phyloP scores from a whole-genome alignment of 176 grass and related monocot genomes.

The Ensete ventricosum region DNA sequence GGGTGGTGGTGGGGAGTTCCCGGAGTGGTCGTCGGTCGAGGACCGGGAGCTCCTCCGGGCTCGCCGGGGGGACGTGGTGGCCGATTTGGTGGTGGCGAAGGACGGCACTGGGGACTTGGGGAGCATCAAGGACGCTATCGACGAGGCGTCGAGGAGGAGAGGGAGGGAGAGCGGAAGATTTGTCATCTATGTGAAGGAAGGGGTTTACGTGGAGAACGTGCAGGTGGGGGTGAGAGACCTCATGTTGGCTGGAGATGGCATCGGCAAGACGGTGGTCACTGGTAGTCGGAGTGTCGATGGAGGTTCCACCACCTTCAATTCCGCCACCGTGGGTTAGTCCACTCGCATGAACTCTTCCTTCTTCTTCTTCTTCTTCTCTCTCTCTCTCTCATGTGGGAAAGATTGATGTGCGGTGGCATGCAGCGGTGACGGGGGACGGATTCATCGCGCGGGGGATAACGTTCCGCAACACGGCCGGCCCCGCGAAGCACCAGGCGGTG shows the following conservation, averaged over 20 bases:
- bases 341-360: neutral
- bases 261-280: conserved; percentile 1
- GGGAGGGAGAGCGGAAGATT: neutral
- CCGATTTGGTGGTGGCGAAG: neutral
- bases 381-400: too few species aligned
- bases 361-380: too few species aligned
- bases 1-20: neutral
- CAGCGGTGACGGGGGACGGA: neutral
- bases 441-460: neutral
- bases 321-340: neutral
- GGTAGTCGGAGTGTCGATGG: neutral
- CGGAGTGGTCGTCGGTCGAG: neutral
- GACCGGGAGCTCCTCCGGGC: neutral
- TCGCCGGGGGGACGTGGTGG: neutral
- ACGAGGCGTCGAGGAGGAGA: neutral
- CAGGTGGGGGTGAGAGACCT: neutral
- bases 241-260: neutral
- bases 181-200: neutral
- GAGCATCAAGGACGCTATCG: neutral
- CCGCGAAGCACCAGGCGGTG: neutral
- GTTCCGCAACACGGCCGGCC: conserved; percentile 2
- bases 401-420: neutral
- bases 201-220: neutral
- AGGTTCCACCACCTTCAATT: neutral
- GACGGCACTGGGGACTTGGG: neutral